Evolutionary conservation across 805 yeast genomes (phyloP).

Genomic region (Candida odintsovae): DNA sequence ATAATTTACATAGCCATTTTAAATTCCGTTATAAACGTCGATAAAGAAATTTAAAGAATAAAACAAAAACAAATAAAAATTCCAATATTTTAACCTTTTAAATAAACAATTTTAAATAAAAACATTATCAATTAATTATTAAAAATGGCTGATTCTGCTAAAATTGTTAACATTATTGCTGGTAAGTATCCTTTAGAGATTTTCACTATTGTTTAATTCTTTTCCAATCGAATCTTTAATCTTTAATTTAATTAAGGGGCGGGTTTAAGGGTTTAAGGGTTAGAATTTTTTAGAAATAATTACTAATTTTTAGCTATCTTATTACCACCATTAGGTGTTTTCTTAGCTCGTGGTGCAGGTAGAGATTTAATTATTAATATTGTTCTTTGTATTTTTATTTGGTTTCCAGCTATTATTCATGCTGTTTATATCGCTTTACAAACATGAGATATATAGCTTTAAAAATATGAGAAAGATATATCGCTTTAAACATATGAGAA

Average conservation of each 20-base stretch:
- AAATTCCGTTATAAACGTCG: too few relatives aligned
- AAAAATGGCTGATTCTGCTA: slow-evolving; percentile 25
- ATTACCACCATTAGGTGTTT: slow-evolving; percentile 75
- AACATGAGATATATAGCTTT: background rate
- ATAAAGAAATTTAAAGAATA: too few relatives aligned
- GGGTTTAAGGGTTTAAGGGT: background rate
- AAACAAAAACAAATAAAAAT: too few relatives aligned
- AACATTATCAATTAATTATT: background rate
- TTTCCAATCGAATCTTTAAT: too few relatives aligned
- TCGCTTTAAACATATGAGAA: too few relatives aligned
- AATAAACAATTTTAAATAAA: background rate
- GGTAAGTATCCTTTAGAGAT: too few relatives aligned
- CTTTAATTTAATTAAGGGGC: too few relatives aligned
- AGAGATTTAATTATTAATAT: slow-evolving; percentile 60
- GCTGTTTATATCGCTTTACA: slow-evolving; percentile 55
- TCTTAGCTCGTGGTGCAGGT: slow-evolving; percentile 61
- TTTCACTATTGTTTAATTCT: too few relatives aligned
- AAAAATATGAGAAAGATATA: too few relatives aligned
- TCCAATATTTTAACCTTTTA: background rate
- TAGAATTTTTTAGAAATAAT: too few relatives aligned
- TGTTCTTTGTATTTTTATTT: slow-evolving; percentile 51
- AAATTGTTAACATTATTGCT: slow-evolving; percentile 31
- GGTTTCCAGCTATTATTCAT: slow-evolving; percentile 80
- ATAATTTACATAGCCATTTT: too few relatives aligned
- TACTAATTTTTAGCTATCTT: slow-evolving; percentile 55